These are phyloP conservation scores for Phytopythium vexans DNA, from an alignment of 352 stramenopile species.

Conservation along the genomic window DNA sequence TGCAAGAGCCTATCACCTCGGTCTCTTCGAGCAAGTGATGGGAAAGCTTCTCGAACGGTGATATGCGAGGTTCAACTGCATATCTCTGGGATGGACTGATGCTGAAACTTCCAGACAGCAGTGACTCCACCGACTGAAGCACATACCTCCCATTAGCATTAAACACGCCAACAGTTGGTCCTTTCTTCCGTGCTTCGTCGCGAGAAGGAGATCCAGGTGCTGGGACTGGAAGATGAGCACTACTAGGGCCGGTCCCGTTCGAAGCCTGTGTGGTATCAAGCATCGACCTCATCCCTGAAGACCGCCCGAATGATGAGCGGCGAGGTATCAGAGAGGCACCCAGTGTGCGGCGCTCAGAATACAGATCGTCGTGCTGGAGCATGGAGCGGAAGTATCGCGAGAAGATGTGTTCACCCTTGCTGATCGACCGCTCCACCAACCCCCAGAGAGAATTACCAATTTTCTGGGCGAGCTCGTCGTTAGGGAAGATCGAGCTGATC, in stretches of 20 bases:
- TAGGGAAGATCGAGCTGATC: conserved; percentile 73
- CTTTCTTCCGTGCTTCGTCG: no score
- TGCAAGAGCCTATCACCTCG: conserved; percentile 55
- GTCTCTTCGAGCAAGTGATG: conserved; percentile 76
- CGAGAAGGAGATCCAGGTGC: no score
- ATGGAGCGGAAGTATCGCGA: conserved; percentile 69
- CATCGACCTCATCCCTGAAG: background rate
- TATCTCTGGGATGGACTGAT: background rate
- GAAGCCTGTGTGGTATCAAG: background rate
- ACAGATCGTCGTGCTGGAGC: conserved; percentile 38
- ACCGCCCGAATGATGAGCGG: background rate
- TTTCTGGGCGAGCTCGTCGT: conserved; percentile 53
- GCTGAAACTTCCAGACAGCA: background rate
- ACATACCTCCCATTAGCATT: conserved; percentile 2
- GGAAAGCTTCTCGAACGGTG: conserved; percentile 59
- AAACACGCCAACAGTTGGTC: background rate
- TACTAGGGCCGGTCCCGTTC: no score
- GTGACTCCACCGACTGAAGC: no score
- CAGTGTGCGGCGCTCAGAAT: conserved; percentile 3
- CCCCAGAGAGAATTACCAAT: conserved; percentile 56
- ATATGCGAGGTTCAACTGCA: conserved; percentile 13
- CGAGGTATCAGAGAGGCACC: background rate
- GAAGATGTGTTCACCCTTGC: conserved; percentile 66
- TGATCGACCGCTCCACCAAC: conserved; percentile 45
- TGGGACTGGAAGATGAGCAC: no score